A percentile compares a stretch with the other conserved stretches of the same genome.
Evolutionary conservation across 1,284 basidiomycete genomes (phyloP).

Genomic region (Apiotrichum sp.): DNA sequence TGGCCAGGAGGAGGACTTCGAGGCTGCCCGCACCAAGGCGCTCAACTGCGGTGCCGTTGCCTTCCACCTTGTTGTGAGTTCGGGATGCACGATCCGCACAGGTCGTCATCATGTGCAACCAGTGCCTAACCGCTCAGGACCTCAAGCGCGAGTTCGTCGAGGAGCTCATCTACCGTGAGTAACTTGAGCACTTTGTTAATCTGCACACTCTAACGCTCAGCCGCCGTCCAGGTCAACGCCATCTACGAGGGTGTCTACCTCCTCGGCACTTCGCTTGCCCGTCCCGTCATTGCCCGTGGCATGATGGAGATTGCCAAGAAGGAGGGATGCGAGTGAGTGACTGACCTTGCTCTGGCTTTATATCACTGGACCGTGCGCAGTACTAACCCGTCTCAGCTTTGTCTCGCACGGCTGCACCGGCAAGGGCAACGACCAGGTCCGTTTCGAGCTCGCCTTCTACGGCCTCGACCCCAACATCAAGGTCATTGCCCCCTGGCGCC

Average conservation of each 20-base stretch:
- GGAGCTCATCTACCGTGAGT: conserved; percentile 80
- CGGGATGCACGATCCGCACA: no score
- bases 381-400: conserved; percentile 54
- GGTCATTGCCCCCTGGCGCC: conserved; percentile 96
- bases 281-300: conserved; percentile 96
- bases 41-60: conserved; percentile 87
- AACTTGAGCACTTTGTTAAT: not conserved
- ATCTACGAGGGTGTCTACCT: conserved; percentile 99
- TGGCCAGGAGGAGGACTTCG: conserved; percentile 98
- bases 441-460: conserved; percentile 99
- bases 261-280: conserved; percentile 93
- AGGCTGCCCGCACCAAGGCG: conserved; percentile 85
- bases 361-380: not conserved
- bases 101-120: not conserved
- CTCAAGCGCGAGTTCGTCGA: conserved; percentile 92
- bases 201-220: conserved; percentile 16
- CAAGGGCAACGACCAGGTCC: conserved; percentile 99
- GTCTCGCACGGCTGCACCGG: conserved; percentile 99
- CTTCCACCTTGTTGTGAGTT: conserved; percentile 77
- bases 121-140: conserved; percentile 56
- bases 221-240: conserved; percentile 95
- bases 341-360: not conserved
- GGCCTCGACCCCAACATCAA: conserved; percentile 98
- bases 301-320: conserved; percentile 92
- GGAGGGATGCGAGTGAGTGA: conserved; percentile 79